Evolutionary conservation across 2,329 filamentous ascomycete species (phyloP), one percentile per base, ranked within the genome.

Genomic region (Epichloe bromicola): DNA sequence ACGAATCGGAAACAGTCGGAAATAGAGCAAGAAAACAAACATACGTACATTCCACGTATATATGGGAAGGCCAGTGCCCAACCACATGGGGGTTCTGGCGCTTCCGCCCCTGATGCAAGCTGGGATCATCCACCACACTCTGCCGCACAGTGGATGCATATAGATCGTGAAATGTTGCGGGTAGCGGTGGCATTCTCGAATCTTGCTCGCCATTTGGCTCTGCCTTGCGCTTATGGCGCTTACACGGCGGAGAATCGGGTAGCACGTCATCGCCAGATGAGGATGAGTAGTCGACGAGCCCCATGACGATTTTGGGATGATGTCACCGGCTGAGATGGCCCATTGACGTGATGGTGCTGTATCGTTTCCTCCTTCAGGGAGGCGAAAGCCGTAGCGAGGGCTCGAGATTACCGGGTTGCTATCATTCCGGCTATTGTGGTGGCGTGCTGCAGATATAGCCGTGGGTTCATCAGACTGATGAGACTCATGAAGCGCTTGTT

Each of bases 41-140:
- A 30, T 30, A 72, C 82, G 69, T 74, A 94, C 93, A 98, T 71
- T 97, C 91, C 51, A 95, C 74, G 65, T 95, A 97, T 44, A 97
- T 65, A 67, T 97, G 91, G 36, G 83, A 88, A 1, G 91, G 88
- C 93, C 93, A 98, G 65, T 89, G 88, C 54, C 93, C 93, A 53
- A 82, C 79, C 26, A 91, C 74, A 67, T 98, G 93, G 23, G 91
- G 90, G 46, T 82, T 86, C 52, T 84, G 78, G 41, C 93, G 80
- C 63, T 83, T 88, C 44, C 91, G 82, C 50, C 93, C 93, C 34
- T 85, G 85, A 65, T 98, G 93, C 52, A 97, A 73, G 53, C 76
- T 74, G 1, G 91, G 89, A 62, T 95, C 86, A 67, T 97, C 93
- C 59, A 74, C 75, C 40, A 84, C 83, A 66, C 85, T 87, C 55